Evolutionary conservation across 441 rosid species (phyloP), one percentile per base, ranked within the genome.

Genomic region (Gossypium lobatum): DNA sequence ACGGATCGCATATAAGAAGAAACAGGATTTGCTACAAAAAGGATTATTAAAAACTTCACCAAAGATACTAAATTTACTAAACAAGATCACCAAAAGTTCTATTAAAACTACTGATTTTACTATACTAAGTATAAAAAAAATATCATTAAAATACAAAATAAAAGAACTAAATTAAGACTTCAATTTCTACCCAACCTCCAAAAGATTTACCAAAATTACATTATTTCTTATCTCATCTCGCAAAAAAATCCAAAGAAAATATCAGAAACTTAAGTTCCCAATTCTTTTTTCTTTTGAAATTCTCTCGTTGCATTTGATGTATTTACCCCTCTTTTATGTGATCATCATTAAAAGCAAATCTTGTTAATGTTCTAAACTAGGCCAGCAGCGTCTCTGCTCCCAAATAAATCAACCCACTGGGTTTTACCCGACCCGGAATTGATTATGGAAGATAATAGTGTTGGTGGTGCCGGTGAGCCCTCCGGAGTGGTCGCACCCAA

Each of bases 401-500:
- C 17, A 42, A 45, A 64, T 59, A 39, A 11, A 20, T 64, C 6
- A 20, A 64, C 3, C 52, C 69, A 37, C 11, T 57, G 48, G 68
- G 69, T n/a, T 5, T 42, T 60, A 77, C 76, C 78, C 77, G 82
- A 59, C 76, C 72, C 73, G 46, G 17, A 64, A 59, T 10, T 69
- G 0, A 6, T 72, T 45, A 87, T 87, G 92, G 87, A 82, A 70
- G 89, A 87, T 53, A 84, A 77, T 67, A 34, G 73, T 50, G 83
- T 45, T 64, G 81, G 58, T 39, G 80, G 28, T 57, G 28, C 31
- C 31, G 89, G 80, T 9, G 88, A 84, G 58, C 76, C 85, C 42
- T 76, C 85, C 65, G 83, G 89, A 80, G 80, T 62, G 80, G 80
- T 67, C 16, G 62, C 83, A 70, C 88, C 97, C 66, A 88, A 95